Percentiles rank a stretch among this genome's conserved stretches.
Evolutionary conservation across 805 yeast genomes (phyloP).

Genomic region (Ogataea saltuana): DNA sequence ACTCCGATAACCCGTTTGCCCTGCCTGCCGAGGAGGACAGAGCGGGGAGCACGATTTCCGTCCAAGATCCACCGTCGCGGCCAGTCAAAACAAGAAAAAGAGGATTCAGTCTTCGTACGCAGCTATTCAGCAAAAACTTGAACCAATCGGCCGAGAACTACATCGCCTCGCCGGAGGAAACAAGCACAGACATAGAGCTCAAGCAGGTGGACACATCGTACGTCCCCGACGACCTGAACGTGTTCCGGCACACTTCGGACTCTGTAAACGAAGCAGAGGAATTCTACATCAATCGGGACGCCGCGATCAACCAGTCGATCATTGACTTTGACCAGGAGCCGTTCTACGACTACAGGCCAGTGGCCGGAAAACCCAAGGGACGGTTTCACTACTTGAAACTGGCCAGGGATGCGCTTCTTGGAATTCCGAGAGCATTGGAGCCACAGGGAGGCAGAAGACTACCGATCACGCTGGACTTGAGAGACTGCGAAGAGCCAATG

Average conservation of each 20-base stretch:
- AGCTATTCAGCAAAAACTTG: slow-evolving; percentile 52
- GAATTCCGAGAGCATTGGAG: slow-evolving; percentile 48
- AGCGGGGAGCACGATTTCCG: background rate
- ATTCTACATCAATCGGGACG: slow-evolving; percentile 1
- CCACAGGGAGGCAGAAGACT: slow-evolving; percentile 72
- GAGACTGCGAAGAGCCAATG: slow-evolving; percentile 31
- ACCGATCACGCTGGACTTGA: slow-evolving; percentile 57
- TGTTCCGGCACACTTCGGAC: slow-evolving; percentile 15
- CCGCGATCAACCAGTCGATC: slow-evolving; percentile 24
- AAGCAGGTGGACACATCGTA: slow-evolving; percentile 33
- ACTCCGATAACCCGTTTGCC: slow-evolving; percentile 3
- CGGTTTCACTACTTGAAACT: slow-evolving; percentile 9
- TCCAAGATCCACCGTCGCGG: slow-evolving; percentile 21
- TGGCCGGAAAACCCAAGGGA: slow-evolving; percentile 6
- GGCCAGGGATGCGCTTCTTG: slow-evolving; percentile 39
- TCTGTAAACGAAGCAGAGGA: slow-evolving; percentile 9
- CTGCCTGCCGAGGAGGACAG: background rate
- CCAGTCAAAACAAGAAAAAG: slow-evolving; percentile 48
- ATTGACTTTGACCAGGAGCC: slow-evolving; percentile 31
- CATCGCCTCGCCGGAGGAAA: slow-evolving; percentile 4
- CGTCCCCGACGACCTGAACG: slow-evolving; percentile 27
- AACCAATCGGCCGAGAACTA: slow-evolving; percentile 27
- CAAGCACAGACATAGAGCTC: slow-evolving; percentile 36
- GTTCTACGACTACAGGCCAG: slow-evolving; percentile 8
- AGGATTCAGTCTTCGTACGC: slow-evolving; percentile 68